Conservation (phyloP, 2,329 filamentous ascomycete genomes). For the Conoideocrella luteorostrata region DNA sequence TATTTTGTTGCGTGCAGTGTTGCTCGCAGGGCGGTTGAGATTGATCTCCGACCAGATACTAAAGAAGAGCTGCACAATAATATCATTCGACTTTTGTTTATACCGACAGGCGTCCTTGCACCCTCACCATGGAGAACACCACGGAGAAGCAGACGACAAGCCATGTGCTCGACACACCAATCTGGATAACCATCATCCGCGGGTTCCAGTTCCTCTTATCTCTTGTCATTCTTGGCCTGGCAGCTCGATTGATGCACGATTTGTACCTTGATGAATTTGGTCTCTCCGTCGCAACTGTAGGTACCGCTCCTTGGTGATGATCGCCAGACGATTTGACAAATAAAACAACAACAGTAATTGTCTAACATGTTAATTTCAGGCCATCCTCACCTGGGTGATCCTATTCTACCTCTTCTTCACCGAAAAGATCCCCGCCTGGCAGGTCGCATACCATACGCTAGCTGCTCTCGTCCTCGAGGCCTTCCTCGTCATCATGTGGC, state of each 20-base stretch:
- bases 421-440: constrained; percentile 31
- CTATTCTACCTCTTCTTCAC: constrained; percentile 35
- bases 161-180: constrained; percentile 34
- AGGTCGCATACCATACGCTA: constrained; percentile 34
- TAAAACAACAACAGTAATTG: not conserved
- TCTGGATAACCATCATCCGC: constrained; percentile 37
- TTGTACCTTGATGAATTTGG: constrained; percentile 33
- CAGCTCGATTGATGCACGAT: constrained; percentile 34
- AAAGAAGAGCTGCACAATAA: no score
- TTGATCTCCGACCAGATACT: no score
- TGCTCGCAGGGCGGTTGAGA: no score
- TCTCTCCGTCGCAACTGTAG: constrained; percentile 35
- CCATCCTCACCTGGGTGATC: constrained; percentile 39
- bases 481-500: constrained; percentile 41
- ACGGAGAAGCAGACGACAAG: not conserved
- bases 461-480: constrained; percentile 37
- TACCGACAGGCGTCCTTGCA: no score
- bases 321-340: no score
- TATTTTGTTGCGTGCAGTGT: no score
- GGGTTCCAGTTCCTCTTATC: constrained; percentile 35
- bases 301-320: no score
- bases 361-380: constrained; percentile 21
- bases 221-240: constrained; percentile 36
- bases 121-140: constrained; percentile 2
- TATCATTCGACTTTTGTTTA: no score